Conservation (phyloP, 2,329 filamentous ascomycete species). For the Phialocephala subalpina region DNA sequence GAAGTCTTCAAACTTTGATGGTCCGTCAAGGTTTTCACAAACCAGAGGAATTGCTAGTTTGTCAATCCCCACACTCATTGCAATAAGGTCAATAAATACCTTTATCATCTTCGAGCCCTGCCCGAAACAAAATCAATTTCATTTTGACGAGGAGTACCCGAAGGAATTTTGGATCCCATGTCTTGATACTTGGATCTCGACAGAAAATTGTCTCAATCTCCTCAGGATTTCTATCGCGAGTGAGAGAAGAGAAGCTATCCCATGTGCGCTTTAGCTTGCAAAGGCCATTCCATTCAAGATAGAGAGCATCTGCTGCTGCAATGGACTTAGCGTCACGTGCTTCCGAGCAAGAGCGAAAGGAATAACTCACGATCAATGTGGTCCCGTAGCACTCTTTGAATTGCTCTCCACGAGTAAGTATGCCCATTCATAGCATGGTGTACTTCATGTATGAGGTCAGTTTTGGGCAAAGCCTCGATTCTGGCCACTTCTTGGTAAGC, state of each 20-base stretch:
- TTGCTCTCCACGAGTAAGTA: slow-evolving; percentile 8
- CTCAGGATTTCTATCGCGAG: background rate
- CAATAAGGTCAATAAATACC: slow-evolving; percentile 4
- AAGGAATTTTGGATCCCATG: slow-evolving; percentile 1
- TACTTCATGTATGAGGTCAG: slow-evolving; percentile 11
- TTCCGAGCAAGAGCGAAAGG: too few species aligned
- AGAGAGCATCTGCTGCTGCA: background rate
- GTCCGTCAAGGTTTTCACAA: slow-evolving; percentile 3
- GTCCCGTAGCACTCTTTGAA: background rate
- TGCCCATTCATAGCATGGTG: slow-evolving; percentile 5
- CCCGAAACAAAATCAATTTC: slow-evolving; percentile 5
- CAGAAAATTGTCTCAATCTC: slow-evolving; percentile 5
- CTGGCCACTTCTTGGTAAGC: slow-evolving; percentile 6
- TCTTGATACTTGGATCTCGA: background rate
- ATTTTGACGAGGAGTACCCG: slow-evolving; percentile 2
- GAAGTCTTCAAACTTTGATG: background rate
- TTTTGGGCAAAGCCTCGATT: slow-evolving; percentile 7
- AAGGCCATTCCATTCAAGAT: slow-evolving; percentile 4
- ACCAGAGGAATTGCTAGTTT: slow-evolving; percentile 8
- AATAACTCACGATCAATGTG: background rate
- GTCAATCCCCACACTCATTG: background rate
- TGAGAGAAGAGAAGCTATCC: slow-evolving; percentile 9
- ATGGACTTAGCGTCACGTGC: too few species aligned
- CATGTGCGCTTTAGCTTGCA: background rate
- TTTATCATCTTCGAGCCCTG: slow-evolving; percentile 8